These are phyloP conservation scores for Clarireedia paspali DNA, from an alignment of 2,329 filamentous ascomycete genomes.

Conservation along the genomic window DNA sequence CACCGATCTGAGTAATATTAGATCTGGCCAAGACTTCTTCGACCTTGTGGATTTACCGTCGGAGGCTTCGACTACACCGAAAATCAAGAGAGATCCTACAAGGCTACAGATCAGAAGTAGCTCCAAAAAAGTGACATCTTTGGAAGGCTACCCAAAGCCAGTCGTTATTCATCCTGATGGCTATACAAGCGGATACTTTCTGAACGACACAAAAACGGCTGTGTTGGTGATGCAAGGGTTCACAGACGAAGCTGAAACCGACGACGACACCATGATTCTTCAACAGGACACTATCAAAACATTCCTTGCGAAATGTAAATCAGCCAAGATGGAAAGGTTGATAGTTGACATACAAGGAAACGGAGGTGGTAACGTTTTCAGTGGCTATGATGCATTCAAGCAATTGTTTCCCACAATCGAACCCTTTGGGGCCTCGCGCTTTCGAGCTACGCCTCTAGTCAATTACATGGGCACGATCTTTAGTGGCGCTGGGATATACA, in stretches of 20 bases:
- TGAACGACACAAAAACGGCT: constrained; percentile 15
- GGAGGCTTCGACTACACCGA: background rate
- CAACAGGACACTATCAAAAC: constrained; percentile 4
- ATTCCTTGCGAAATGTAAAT: constrained; percentile 4
- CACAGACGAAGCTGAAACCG: constrained; percentile 16
- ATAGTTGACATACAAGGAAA: constrained; percentile 51
- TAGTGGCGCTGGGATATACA: background rate
- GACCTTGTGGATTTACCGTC: constrained; percentile 8
- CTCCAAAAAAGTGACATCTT: background rate
- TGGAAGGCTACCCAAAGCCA: constrained; percentile 13
- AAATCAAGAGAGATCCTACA: background rate
- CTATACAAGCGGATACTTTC: constrained; percentile 18
- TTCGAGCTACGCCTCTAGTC: constrained; percentile 3
- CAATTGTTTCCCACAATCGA: constrained; percentile 26
- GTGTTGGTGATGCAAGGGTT: constrained; percentile 16
- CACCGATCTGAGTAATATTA: constrained; percentile 16
- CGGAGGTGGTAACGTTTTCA: constrained; percentile 43
- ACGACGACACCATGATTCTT: background rate
- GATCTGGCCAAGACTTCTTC: constrained; percentile 13
- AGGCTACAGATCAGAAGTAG: background rate
- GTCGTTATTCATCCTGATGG: constrained; percentile 11
- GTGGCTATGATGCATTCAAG: constrained; percentile 42
- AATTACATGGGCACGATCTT: constrained; percentile 7
- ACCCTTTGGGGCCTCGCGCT: constrained; percentile 34
- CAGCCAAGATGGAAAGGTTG: constrained; percentile 4